Evolutionary conservation across 1,284 basidiomycete genomes (phyloP), one percentile per base, ranked within the genome.

Genomic region (Volvariella surrecta): DNA sequence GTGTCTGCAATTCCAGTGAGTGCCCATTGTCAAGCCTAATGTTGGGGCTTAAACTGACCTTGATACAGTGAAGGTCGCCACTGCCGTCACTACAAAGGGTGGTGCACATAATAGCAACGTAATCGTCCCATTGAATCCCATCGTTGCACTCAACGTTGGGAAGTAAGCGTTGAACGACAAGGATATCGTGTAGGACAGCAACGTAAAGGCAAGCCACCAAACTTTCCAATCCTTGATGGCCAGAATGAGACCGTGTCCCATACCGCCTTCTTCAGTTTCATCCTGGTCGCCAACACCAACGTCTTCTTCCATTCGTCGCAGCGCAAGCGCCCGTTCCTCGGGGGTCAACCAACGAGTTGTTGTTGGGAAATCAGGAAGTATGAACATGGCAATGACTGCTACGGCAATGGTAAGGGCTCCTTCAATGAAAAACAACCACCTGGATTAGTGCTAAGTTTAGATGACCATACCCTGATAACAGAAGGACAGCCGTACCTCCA

Each of bases 381-480:
- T 68, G 56, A 80, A 79, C 42, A 81, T 71, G 2, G 83, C 70
- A 24, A 66, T 48, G 37, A 79, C 48, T 15, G 82, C 83, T 28
- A 85, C 70, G 32, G 73, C 57, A 46, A 87, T 72, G 0, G 82
- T 86, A 21, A 84, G 54, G 1, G 67, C 64, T n/a, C 82, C 82
- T 60, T 87, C 80, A 43, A 86, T 75, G 55, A 73, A 86, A 65
- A 89, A 88, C 2, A 89, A 65, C 84, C 83, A 87, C 52, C 74
- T 76, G 40, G 51, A 45, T 16, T 59, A 21, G 15, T 17, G 38
- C 43, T 35, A 43, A 28, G 17, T 40, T 17, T 19, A 24, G 43
- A 13, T 41, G 44, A 44, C 19, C 10, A 42, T 13, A 28, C 24
- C 16, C 10, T 9, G 32, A 37, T 35, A 3, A 6, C 18, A 19